Evolutionary conservation across 441 rosid species (phyloP).

Genomic region (Corymbia calophylla): DNA sequence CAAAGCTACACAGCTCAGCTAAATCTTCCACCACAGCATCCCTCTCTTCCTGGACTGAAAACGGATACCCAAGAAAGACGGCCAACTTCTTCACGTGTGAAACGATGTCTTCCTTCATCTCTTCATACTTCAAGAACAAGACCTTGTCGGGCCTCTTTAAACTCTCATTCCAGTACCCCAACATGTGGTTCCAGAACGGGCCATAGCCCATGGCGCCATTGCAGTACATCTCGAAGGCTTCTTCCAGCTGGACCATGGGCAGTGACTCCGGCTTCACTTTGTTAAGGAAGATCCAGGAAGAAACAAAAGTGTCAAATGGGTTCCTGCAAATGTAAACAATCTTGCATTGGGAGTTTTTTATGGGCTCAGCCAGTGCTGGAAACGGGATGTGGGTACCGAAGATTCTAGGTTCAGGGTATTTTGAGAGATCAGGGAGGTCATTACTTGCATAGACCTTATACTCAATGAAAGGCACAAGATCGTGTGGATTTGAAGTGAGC

Average conservation of each 20-base stretch:
- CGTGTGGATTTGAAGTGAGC: constrained; percentile 61
- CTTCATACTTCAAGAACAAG: constrained; percentile 59
- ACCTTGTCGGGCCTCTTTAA: constrained; percentile 40
- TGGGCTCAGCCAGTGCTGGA: constrained; percentile 25
- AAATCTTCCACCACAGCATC: constrained; percentile 41
- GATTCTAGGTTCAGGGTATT: constrained; percentile 36
- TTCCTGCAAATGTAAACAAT: constrained; percentile 61
- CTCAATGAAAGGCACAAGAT: constrained; percentile 76
- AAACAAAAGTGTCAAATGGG: constrained; percentile 71
- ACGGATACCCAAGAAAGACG: constrained; percentile 43
- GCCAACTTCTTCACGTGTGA: constrained; percentile 46
- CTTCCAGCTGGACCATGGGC: constrained; percentile 34
- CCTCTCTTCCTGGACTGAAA: constrained; percentile 42
- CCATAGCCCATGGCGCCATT: constrained; percentile 53
- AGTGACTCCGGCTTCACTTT: constrained; percentile 25
- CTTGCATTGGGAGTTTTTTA: constrained; percentile 22
- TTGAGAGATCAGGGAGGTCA: constrained; percentile 42
- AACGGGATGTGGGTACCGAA: constrained; percentile 66
- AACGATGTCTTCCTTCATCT: constrained; percentile 39
- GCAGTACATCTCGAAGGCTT: constrained; percentile 50
- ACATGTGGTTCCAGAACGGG: constrained; percentile 73
- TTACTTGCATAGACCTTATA: constrained; percentile 48
- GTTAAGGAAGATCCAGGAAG: constrained; percentile 46
- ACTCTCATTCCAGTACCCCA: constrained; percentile 76
- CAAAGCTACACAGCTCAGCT: constrained; percentile 58